These are phyloP conservation scores for Penicillium sp. DNA, from an alignment of 2,329 filamentous ascomycete species.

Conservation along the genomic window DNA sequence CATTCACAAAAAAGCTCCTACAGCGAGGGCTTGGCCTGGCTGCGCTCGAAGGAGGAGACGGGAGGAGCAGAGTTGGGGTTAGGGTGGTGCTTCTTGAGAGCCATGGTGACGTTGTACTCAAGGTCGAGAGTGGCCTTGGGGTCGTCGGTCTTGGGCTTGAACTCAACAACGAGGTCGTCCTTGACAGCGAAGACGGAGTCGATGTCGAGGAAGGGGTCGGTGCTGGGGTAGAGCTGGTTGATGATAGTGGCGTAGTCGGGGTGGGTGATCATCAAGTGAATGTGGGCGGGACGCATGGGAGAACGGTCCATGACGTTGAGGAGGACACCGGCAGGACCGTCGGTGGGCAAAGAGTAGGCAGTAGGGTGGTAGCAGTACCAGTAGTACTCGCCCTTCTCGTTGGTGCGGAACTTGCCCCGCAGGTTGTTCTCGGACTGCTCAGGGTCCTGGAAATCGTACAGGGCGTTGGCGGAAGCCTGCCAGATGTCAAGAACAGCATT, in stretches of 20 bases:
- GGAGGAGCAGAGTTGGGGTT: constrained; percentile 41
- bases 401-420: constrained; percentile 71
- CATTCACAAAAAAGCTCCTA: constrained; percentile 8
- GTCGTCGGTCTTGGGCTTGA: constrained; percentile 52
- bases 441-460: constrained; percentile 75
- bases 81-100: constrained; percentile 45
- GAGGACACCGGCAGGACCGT: constrained; percentile 58
- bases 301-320: constrained; percentile 57
- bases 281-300: constrained; percentile 62
- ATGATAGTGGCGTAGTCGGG: constrained; percentile 58
- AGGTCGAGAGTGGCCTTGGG: constrained; percentile 59
- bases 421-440: constrained; percentile 73
- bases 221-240: constrained; percentile 59
- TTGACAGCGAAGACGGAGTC: constrained; percentile 64
- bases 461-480: constrained; percentile 73
- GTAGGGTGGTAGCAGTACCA: constrained; percentile 76
- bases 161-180: constrained; percentile 59
- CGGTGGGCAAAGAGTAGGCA: constrained; percentile 68
- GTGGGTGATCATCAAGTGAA: constrained; percentile 58
- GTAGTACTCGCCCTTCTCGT: constrained; percentile 66
- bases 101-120: constrained; percentile 61
- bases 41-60: constrained; percentile 40
- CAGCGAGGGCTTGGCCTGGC: constrained; percentile 11
- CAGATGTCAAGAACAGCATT: constrained; percentile 74
- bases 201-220: constrained; percentile 58